A percentile compares a stretch with the other conserved stretches of the same genome.
phyloP scores from a whole-genome alignment of 805 yeast genomes.

The Wickerhamiella siamensis region DNA sequence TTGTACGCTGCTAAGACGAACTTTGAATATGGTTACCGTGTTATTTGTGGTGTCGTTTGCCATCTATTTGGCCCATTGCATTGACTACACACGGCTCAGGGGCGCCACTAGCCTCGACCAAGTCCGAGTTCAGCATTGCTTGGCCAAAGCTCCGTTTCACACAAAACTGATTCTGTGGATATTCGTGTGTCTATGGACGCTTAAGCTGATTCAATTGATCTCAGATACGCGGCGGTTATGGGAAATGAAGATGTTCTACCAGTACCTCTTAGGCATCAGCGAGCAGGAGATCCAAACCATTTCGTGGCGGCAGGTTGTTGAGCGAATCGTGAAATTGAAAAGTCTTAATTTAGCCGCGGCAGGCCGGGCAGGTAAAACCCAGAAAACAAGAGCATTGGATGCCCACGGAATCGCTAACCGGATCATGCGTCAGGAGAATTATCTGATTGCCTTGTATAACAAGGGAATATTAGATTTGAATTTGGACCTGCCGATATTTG shows the following conservation, averaged over 20 bases:
- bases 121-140: slow-evolving; percentile 35
- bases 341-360: slow-evolving; percentile 28
- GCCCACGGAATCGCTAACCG: slow-evolving; percentile 93
- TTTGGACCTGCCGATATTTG: slow-evolving; percentile 37
- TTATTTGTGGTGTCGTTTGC: slow-evolving; percentile 69
- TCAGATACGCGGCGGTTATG: slow-evolving; percentile 50
- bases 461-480: slow-evolving; percentile 58
- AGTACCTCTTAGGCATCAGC: slow-evolving; percentile 50
- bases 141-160: slow-evolving; percentile 30
- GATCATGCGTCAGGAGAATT: slow-evolving; percentile 90
- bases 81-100: slow-evolving; percentile 43
- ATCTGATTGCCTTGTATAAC: slow-evolving; percentile 78
- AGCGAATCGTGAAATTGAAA: slow-evolving; percentile 54
- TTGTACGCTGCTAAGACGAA: slow-evolving; percentile 56
- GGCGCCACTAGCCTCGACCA: slow-evolving; percentile 24
- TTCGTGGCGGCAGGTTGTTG: slow-evolving; percentile 80
- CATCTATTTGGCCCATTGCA: slow-evolving; percentile 67
- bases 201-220: slow-evolving; percentile 30
- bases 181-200: slow-evolving; percentile 33
- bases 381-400: slow-evolving; percentile 54
- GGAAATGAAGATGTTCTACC: slow-evolving; percentile 68
- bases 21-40: slow-evolving; percentile 57
- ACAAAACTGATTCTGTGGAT: slow-evolving; percentile 52
- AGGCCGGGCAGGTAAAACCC: slow-evolving; percentile 27
- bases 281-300: slow-evolving; percentile 84